These are phyloP conservation scores for Neohortaea acidophila DNA, from an alignment of 495 filamentous ascomycete species.

Conservation along the genomic window DNA sequence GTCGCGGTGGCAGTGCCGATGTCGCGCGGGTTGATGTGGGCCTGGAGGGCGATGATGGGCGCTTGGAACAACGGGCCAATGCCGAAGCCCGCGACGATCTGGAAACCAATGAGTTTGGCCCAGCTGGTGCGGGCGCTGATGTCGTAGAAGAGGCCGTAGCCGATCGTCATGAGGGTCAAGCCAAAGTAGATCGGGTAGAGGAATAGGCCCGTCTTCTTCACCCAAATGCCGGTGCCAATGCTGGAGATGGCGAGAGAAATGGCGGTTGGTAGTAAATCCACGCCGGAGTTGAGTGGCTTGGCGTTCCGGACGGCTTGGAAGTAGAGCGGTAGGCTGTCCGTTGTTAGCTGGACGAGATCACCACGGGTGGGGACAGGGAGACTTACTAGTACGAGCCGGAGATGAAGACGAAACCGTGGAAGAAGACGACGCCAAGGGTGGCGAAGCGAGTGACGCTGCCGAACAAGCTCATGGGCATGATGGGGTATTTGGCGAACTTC, in stretches of 20 bases:
- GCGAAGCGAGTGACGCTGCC: slow-evolving; percentile 42
- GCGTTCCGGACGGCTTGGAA: slow-evolving; percentile 46
- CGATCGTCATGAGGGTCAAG: slow-evolving; percentile 42
- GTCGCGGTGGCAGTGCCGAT: slow-evolving; percentile 66
- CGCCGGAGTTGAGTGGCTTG: slow-evolving; percentile 57
- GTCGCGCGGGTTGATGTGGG: slow-evolving; percentile 49
- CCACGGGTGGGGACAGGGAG: too few relatives aligned
- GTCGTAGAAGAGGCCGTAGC: slow-evolving; percentile 49
- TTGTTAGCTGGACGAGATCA: too few relatives aligned
- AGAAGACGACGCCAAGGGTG: slow-evolving; percentile 40
- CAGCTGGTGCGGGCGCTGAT: slow-evolving; percentile 36
- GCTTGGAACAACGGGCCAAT: slow-evolving; percentile 55
- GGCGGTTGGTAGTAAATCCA: slow-evolving; percentile 64
- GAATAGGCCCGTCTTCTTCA: slow-evolving; percentile 54
- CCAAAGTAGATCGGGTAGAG: slow-evolving; percentile 41
- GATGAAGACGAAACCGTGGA: slow-evolving; percentile 62
- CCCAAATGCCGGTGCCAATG: slow-evolving; percentile 49
- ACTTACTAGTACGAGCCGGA: slow-evolving; percentile 48
- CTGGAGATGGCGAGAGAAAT: slow-evolving; percentile 53
- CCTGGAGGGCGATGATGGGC: slow-evolving; percentile 67
- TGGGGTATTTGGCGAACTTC: slow-evolving; percentile 57
- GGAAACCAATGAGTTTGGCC: slow-evolving; percentile 45
- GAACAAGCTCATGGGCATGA: slow-evolving; percentile 64
- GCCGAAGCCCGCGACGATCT: slow-evolving; percentile 52
- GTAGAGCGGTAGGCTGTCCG: slow-evolving; percentile 62